A percentile compares a stretch with the other conserved stretches of the same genome.
phyloP scores from a whole-genome alignment of 306 rosid genomes.

The Ormosia emarginata region DNA sequence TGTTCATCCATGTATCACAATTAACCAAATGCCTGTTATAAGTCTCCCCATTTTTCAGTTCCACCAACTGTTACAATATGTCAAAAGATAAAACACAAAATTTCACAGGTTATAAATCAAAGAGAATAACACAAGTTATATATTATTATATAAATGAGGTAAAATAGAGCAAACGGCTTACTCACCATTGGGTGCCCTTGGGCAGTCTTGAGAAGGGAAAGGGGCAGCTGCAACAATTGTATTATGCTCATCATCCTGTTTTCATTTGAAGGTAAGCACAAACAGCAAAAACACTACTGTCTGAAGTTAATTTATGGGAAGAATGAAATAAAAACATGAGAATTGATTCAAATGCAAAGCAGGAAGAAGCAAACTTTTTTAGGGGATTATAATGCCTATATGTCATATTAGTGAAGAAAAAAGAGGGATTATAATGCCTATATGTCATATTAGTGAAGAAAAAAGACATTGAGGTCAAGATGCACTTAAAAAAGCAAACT shows the following conservation, averaged over 20 bases:
- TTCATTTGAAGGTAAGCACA: constrained; percentile 21
- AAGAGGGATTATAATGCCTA: too few relatives aligned
- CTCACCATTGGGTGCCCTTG: constrained; percentile 95
- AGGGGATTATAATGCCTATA: background rate
- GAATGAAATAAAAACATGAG: background rate
- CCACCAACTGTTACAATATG: constrained; percentile 72
- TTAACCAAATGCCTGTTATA: constrained; percentile 98
- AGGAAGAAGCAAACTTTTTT: background rate
- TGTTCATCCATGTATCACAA: constrained; percentile 99
- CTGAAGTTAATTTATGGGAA: background rate
- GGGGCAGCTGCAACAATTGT: constrained; percentile 79
- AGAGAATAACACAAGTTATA: background rate
- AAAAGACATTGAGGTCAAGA: background rate
- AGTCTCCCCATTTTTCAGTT: constrained; percentile 95
- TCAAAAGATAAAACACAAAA: background rate
- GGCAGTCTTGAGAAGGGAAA: constrained; percentile 89
- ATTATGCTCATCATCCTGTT: constrained; percentile 64
- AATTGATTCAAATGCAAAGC: background rate
- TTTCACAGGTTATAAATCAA: constrained; percentile 16
- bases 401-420: background rate
- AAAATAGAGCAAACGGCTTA: background rate
- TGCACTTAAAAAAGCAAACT: background rate
- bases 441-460: background rate
- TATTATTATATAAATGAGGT: background rate
- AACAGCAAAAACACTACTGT: background rate